Conservation (phyloP, 2,329 filamentous ascomycete genomes). For the Cladophialophora bantiana region DNA sequence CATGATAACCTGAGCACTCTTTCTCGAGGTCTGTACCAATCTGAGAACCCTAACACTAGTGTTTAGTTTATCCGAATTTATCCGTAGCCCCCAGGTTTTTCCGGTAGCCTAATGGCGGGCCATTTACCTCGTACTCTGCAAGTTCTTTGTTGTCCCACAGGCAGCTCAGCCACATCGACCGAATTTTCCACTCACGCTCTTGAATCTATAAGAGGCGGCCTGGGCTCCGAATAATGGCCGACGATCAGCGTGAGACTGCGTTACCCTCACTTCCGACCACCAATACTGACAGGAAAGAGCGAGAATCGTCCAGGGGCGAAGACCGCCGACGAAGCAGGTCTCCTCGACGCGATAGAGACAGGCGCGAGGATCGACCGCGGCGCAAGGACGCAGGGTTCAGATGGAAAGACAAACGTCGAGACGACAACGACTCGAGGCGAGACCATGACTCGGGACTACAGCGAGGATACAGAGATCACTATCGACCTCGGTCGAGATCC, state of each 20-base stretch:
- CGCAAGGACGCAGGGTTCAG: slow-evolving; percentile 55
- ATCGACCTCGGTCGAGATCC: slow-evolving; percentile 49
- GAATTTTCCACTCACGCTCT: background rate
- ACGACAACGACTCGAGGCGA: slow-evolving; percentile 47
- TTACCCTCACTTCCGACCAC: slow-evolving; percentile 13
- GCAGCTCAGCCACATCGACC: background rate
- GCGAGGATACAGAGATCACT: slow-evolving; percentile 58
- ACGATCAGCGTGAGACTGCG: slow-evolving; percentile 33
- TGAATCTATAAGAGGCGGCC: background rate
- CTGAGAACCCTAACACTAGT: too few relatives aligned
- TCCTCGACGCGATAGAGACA: slow-evolving; percentile 47
- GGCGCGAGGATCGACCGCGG: slow-evolving; percentile 47
- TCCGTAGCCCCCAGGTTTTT: too few relatives aligned
- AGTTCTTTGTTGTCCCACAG: background rate
- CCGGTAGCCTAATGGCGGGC: background rate
- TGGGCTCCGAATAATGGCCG: slow-evolving; percentile 29
- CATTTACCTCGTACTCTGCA: background rate
- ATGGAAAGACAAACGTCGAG: slow-evolving; percentile 59
- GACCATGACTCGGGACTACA: slow-evolving; percentile 59
- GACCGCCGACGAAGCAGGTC: slow-evolving; percentile 54
- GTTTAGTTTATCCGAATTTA: too few relatives aligned
- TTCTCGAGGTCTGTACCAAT: too few relatives aligned
- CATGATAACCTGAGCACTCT: too few relatives aligned
- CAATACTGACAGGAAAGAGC: slow-evolving; percentile 36
- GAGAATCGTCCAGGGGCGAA: slow-evolving; percentile 32